These are phyloP conservation scores for Fomitopsis betulina DNA, from an alignment of 1,284 basidiomycete species.

Conservation along the genomic window DNA sequence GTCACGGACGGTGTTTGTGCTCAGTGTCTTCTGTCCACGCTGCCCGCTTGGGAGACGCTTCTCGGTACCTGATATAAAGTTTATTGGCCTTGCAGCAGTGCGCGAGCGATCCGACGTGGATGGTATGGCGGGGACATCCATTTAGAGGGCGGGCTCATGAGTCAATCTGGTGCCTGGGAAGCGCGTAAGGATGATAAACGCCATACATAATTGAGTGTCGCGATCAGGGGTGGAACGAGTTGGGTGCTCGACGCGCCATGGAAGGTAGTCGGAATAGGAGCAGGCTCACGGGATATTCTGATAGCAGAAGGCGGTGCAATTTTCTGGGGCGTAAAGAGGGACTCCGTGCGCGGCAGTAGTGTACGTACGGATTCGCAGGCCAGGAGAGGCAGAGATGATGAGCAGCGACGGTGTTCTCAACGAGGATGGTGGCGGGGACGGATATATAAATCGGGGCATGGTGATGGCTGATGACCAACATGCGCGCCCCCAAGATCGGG, in stretches of 20 bases:
- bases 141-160: not conserved
- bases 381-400: not conserved
- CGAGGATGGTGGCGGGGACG: not conserved
- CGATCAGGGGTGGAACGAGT: constrained; percentile 3
- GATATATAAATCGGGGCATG: not conserved
- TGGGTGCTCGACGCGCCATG: not conserved
- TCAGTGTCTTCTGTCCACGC: not conserved
- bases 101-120: not conserved
- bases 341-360: not conserved
- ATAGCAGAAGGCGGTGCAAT: constrained; percentile 2
- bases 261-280: not conserved
- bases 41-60: not conserved
- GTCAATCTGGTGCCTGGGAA: constrained; percentile 8
- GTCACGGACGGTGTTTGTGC: not conserved
- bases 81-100: not conserved
- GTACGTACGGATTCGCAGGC: not conserved
- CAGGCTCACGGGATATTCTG: not conserved
- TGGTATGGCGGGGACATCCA: not conserved
- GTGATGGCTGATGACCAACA: not conserved
- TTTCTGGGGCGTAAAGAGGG: constrained; percentile 1
- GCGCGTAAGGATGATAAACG: constrained; percentile 1
- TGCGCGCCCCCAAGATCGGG: not conserved
- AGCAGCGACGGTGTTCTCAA: not conserved
- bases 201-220: constrained; percentile 4
- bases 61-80: not conserved